Conservation (phyloP, 1,284 basidiomycete genomes). For the Amylostereum areolatum region DNA sequence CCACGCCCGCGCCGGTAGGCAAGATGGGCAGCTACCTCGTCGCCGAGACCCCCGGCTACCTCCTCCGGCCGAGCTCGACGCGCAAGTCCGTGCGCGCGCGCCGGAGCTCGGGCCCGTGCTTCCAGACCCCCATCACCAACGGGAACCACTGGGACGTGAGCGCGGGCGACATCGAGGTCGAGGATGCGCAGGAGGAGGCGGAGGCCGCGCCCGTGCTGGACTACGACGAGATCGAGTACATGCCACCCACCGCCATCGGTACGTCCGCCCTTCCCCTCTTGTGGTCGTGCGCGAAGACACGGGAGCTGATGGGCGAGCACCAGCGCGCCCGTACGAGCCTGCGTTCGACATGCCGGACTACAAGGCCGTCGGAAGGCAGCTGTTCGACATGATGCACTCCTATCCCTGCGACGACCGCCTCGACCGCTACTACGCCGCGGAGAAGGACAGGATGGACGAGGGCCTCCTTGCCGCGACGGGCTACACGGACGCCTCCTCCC, state of each 20-base stretch:
- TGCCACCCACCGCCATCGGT: constrained; percentile 68
- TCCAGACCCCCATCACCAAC: constrained; percentile 62
- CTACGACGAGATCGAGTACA: constrained; percentile 71
- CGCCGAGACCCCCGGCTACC: constrained; percentile 28
- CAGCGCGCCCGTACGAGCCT: constrained; percentile 28
- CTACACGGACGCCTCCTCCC: constrained; percentile 10
- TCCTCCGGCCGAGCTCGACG: constrained; percentile 56
- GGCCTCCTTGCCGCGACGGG: constrained; percentile 18
- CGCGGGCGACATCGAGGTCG: constrained; percentile 48
- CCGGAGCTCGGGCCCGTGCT: constrained; percentile 23
- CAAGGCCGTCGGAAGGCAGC: constrained; percentile 17
- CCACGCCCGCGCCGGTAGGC: constrained; percentile 24
- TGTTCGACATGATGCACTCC: constrained; percentile 20
- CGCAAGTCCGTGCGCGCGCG: constrained; percentile 39
- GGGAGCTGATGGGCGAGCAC: not conserved
- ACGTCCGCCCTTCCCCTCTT: constrained; percentile 16
- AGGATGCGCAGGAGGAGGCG: constrained; percentile 26
- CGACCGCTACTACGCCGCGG: constrained; percentile 21
- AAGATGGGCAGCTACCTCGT: constrained; percentile 25
- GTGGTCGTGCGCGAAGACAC: not conserved
- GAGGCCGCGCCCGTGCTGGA: constrained; percentile 37
- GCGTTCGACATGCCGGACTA: constrained; percentile 30
- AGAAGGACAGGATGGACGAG: constrained; percentile 19
- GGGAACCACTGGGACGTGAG: constrained; percentile 73
- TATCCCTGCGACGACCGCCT: constrained; percentile 20